phyloP scores from a whole-genome alignment of 192 early-diverging fungal genomes.

The Coemansia sp. region DNA sequence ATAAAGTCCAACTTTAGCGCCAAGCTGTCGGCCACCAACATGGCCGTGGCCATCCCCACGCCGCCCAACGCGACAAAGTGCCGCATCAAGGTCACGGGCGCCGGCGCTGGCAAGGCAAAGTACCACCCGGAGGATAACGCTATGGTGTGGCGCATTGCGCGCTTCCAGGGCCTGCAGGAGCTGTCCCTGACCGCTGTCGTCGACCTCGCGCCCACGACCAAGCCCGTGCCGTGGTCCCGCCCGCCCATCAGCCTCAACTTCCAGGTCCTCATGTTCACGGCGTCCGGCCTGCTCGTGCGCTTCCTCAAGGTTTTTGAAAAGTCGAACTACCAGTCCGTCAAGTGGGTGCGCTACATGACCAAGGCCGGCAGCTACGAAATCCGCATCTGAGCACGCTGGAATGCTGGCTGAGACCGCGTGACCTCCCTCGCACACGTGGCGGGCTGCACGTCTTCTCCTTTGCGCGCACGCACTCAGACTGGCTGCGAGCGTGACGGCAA shows the following conservation, averaged over 20 bases:
- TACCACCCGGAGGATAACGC: slow-evolving; percentile 91
- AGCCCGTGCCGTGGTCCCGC: slow-evolving; percentile 86
- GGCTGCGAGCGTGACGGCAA: no score
- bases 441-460: no score
- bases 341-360: slow-evolving; percentile 99
- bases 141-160: slow-evolving; percentile 90
- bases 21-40: slow-evolving; percentile 87
- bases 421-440: no score
- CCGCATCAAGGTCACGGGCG: slow-evolving; percentile 66
- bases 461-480: no score
- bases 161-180: slow-evolving; percentile 90
- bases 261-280: slow-evolving; percentile 93
- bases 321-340: slow-evolving; percentile 91
- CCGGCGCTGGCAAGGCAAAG: slow-evolving; percentile 79
- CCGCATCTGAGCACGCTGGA: slow-evolving; percentile 30
- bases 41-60: slow-evolving; percentile 83
- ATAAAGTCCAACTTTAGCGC: slow-evolving; percentile 84
- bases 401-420: no score
- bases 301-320: slow-evolving; percentile 99
- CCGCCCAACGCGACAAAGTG: slow-evolving; percentile 85
- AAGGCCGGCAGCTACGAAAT: slow-evolving; percentile 65
- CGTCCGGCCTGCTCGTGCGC: slow-evolving; percentile 90
- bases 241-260: slow-evolving; percentile 91
- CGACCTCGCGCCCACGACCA: slow-evolving; percentile 75
- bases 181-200: slow-evolving; percentile 76